Conservation (phyloP, 345 rosid species). For the Populus alba region DNA sequence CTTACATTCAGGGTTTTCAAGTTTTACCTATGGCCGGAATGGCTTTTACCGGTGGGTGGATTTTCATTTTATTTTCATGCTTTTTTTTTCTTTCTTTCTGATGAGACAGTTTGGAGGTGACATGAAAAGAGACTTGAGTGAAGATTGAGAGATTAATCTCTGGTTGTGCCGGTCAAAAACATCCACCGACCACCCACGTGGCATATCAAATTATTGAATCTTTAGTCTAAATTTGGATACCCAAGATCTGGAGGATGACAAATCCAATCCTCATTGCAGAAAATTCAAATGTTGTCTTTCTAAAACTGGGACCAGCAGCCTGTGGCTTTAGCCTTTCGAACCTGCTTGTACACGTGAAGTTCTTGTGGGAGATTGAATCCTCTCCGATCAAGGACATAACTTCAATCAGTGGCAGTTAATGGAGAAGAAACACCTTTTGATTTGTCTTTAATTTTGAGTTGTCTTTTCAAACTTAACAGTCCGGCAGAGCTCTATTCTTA, state of each 20-base stretch:
- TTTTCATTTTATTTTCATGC: background rate
- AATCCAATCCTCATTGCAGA: background rate
- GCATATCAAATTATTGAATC: background rate
- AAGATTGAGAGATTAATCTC: background rate
- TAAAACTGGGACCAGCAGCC: background rate
- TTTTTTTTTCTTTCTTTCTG: background rate
- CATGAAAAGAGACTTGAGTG: background rate
- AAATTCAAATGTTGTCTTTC: background rate
- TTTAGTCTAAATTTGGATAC: background rate
- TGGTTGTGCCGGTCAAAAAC: background rate
- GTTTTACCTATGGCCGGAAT: background rate
- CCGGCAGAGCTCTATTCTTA: background rate
- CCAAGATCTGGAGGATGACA: background rate
- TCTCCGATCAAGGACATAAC: background rate
- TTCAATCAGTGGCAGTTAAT: background rate
- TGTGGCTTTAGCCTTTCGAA: background rate
- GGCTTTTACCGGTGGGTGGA: background rate
- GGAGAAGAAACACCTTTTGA: background rate
- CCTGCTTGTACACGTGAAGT: background rate
- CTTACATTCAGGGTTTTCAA: background rate
- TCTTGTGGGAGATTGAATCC: background rate
- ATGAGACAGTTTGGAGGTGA: background rate
- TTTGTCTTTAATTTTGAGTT: background rate
- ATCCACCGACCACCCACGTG: background rate
- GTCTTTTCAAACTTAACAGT: background rate